Conservation (phyloP, 2,329 filamentous ascomycete species). For the Nectriaceae sp. region DNA sequence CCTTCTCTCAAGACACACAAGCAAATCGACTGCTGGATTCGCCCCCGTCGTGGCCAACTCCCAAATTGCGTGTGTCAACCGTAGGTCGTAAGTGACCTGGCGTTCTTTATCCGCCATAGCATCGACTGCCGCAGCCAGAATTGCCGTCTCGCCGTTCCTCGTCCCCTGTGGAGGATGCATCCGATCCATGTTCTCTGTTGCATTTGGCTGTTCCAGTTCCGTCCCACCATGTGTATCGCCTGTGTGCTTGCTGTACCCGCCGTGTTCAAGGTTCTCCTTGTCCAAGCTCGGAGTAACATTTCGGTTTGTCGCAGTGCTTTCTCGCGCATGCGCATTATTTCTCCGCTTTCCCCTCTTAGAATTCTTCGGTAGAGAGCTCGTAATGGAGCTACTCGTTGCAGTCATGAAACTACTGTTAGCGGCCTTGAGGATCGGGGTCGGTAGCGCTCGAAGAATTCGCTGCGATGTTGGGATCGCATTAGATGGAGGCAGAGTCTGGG, state of each 20-base stretch:
- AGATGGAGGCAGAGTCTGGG: constrained; percentile 74
- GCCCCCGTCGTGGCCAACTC: constrained; percentile 86
- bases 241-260: constrained; percentile 27
- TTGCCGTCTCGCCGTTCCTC: constrained; percentile 27
- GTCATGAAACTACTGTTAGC: constrained; percentile 96
- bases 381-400: constrained; percentile 84
- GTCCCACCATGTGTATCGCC: constrained; percentile 19
- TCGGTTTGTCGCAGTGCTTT: constrained; percentile 37
- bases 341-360: constrained; percentile 63
- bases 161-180: constrained; percentile 36
- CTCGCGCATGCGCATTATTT: constrained; percentile 43
- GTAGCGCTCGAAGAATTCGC: constrained; percentile 84
- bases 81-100: constrained; percentile 75
- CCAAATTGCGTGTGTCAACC: constrained; percentile 93
- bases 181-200: constrained; percentile 52
- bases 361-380: constrained; percentile 72
- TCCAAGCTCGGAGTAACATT: constrained; percentile 43
- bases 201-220: constrained; percentile 26
- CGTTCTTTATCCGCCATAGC: constrained; percentile 70
- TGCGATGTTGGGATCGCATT: constrained; percentile 91
- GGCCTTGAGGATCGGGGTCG: constrained; percentile 87
- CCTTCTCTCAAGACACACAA: constrained; percentile 88
- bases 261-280: constrained; percentile 49
- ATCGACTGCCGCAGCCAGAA: constrained; percentile 56
- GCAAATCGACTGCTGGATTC: constrained; percentile 89